Conservation (phyloP, 2,329 filamentous ascomycete genomes). For the Sordariomycetes sp. region DNA sequence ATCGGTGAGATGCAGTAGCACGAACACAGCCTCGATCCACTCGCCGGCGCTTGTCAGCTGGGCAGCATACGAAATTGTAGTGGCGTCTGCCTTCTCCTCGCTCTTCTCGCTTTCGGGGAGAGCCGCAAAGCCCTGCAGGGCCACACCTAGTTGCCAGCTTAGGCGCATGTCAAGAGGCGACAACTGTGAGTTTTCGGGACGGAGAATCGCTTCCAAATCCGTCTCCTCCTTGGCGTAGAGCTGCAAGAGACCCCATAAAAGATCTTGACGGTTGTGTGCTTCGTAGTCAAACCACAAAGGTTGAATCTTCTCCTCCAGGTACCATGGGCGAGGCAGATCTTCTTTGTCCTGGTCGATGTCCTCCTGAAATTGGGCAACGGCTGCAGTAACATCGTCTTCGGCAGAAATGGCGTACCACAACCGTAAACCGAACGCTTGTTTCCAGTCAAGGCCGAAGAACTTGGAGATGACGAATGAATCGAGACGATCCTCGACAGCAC, state of each 20-base stretch:
- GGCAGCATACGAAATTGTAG: conserved; percentile 56
- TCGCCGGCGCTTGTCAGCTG: conserved; percentile 55
- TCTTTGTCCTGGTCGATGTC: conserved; percentile 67
- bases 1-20: conserved; percentile 66
- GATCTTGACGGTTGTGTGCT: conserved; percentile 56
- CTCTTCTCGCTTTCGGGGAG: conserved; percentile 44
- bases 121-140: conserved; percentile 42
- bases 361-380: conserved; percentile 63
- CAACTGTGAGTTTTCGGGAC: conserved; percentile 67
- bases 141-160: conserved; percentile 76
- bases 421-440: conserved; percentile 82
- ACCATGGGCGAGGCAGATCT: conserved; percentile 64
- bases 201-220: conserved; percentile 60
- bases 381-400: conserved; percentile 60
- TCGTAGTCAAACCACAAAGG: conserved; percentile 53
- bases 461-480: conserved; percentile 74
- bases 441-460: conserved; percentile 83
- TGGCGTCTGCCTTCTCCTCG: conserved; percentile 53
- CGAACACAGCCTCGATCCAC: conserved; percentile 65
- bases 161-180: conserved; percentile 68
- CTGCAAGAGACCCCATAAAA: conserved; percentile 80
- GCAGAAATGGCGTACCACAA: conserved; percentile 76
- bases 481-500: conserved; percentile 69
- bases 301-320: conserved; percentile 48
- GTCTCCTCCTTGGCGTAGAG: conserved; percentile 57